Evolutionary conservation across 768 basidiomycete species (phyloP).

Genomic region (Leccinum truebloodii): DNA sequence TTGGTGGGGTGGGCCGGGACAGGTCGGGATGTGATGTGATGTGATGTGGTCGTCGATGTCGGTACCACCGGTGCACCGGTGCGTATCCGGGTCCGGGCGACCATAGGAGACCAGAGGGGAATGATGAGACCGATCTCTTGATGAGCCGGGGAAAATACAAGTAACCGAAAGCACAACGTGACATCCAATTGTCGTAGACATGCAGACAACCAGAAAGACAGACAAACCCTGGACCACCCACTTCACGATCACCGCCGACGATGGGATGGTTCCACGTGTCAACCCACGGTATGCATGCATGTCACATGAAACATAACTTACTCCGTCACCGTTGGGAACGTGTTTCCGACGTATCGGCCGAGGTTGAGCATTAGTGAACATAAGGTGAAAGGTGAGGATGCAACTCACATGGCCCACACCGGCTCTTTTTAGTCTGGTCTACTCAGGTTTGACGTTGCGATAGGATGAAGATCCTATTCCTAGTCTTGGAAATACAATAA

Average conservation of each 20-base stretch:
- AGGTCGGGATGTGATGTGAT: neutral
- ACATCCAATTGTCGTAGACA: neutral
- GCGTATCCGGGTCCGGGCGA: neutral
- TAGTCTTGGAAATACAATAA: neutral
- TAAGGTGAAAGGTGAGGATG: neutral
- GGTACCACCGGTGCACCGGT: neutral
- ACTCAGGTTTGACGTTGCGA: neutral
- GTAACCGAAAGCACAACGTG: neutral
- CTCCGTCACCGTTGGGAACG: neutral
- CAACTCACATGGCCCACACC: neutral
- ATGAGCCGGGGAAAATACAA: slow-evolving; percentile 3
- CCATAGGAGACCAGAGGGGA: neutral
- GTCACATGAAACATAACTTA: slow-evolving; percentile 4
- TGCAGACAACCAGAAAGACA: neutral
- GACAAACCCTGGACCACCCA: neutral
- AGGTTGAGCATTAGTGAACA: neutral
- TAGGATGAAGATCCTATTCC: neutral
- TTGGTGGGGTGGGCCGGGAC: neutral
- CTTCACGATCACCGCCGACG: neutral
- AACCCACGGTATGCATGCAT: neutral
- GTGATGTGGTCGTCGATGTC: neutral
- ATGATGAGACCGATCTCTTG: neutral
- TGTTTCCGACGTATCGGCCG: slow-evolving; percentile 8
- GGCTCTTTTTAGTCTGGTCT: neutral
- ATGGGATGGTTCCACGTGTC: neutral